A percentile compares a stretch with the other conserved stretches of the same genome.
Evolutionary conservation across 1,139 yeast species (phyloP).

Genomic region (Hansenula lynferdii): DNA sequence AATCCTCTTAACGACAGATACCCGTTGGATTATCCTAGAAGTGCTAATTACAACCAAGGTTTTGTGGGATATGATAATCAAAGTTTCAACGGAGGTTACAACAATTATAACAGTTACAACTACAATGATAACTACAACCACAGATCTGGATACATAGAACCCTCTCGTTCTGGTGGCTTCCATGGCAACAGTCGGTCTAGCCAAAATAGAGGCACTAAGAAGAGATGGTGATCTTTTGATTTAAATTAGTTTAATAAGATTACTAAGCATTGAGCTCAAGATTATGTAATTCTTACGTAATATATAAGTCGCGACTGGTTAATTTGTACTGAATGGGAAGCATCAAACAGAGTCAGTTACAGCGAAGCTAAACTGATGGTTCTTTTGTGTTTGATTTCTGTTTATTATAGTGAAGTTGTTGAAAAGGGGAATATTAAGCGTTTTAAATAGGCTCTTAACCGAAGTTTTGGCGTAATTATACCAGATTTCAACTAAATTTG

Average conservation of each 20-base stretch:
- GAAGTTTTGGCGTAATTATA: too few species aligned
- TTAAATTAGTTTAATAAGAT: not conserved
- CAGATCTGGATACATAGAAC: constrained; percentile 8
- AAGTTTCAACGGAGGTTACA: too few species aligned
- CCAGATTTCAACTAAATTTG: too few species aligned
- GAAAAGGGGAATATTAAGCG: too few species aligned
- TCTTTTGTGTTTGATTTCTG: too few species aligned
- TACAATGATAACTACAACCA: constrained; percentile 13
- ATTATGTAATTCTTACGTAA: too few species aligned
- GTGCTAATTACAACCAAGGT: constrained; percentile 2
- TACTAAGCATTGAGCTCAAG: not conserved
- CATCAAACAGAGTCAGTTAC: not conserved
- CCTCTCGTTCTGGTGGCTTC: constrained; percentile 2
- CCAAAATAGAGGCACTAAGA: not conserved
- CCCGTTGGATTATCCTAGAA: constrained; percentile 10
- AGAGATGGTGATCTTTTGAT: not conserved
- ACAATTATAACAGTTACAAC: constrained; percentile 14
- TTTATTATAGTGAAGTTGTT: too few species aligned
- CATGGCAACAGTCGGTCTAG: not conserved
- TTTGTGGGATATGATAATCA: constrained; percentile 3
- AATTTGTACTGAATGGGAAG: too few species aligned
- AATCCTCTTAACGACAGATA: too few species aligned
- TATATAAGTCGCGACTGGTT: too few species aligned
- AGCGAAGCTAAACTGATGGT: too few species aligned
- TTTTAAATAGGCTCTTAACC: too few species aligned